phyloP scores from a whole-genome alignment of 768 basidiomycete genomes.

The Ramaria sp. region DNA sequence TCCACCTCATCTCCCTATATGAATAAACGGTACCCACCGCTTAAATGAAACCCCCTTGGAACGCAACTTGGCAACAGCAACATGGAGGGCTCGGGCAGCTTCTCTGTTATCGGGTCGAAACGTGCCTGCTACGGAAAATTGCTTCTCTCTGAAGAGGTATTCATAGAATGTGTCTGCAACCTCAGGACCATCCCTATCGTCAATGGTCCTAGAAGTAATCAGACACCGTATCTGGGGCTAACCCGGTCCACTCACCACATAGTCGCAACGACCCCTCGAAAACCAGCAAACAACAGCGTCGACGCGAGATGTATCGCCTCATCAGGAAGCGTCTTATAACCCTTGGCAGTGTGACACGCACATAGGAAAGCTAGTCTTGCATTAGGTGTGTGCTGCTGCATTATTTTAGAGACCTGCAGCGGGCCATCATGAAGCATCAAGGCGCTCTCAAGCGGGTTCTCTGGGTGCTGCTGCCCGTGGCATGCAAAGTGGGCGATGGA shows the following conservation, averaged over 20 bases:
- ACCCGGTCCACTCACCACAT: constrained; percentile 17
- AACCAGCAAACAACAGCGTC: constrained; percentile 21
- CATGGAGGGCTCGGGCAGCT: background rate
- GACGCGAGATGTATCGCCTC: constrained; percentile 23
- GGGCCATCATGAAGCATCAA: constrained; percentile 17
- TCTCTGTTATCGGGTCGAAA: background rate
- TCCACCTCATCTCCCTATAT: background rate
- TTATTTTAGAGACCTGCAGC: constrained; percentile 16
- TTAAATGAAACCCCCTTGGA: background rate
- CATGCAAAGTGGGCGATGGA: constrained; percentile 24
- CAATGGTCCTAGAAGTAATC: constrained; percentile 12
- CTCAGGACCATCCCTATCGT: constrained; percentile 16
- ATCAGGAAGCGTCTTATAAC: constrained; percentile 16
- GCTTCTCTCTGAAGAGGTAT: background rate
- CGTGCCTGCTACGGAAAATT: too few species aligned
- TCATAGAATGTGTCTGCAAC: constrained; percentile 11
- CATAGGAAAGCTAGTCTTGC: constrained; percentile 22
- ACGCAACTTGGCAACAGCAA: background rate
- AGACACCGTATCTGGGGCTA: background rate
- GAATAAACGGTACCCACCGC: background rate
- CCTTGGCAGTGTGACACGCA: constrained; percentile 21
- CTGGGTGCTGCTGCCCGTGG: constrained; percentile 17
- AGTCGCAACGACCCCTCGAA: constrained; percentile 24
- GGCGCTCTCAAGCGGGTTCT: constrained; percentile 19
- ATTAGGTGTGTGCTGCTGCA: constrained; percentile 9